Percentiles rank a stretch among this genome's conserved stretches.
Conservation (phyloP, 768 basidiomycete genomes). For the Termitomyces sp. region DNA sequence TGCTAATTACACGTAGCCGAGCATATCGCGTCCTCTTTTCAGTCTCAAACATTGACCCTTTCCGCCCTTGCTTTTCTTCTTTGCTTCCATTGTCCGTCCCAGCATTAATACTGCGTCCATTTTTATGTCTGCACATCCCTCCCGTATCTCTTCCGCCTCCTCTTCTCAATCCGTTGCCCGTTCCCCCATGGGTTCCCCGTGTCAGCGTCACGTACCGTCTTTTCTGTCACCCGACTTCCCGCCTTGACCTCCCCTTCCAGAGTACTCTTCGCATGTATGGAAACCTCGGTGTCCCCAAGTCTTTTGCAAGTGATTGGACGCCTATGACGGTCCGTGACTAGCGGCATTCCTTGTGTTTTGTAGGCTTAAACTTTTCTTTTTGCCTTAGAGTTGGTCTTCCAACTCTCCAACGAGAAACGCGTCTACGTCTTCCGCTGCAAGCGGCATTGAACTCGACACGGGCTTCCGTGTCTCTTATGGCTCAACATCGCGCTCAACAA, state of each 20-base stretch:
- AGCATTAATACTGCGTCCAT: constrained; percentile 8
- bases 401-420: constrained; percentile 50
- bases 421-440: constrained; percentile 55
- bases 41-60: constrained; percentile 22
- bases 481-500: constrained; percentile 35
- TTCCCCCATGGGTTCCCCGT: constrained; percentile 57
- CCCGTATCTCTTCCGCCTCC: constrained; percentile 66
- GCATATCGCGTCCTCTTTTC: constrained; percentile 19
- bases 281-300: constrained; percentile 40
- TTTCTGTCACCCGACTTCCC: not conserved
- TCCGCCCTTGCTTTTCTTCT: constrained; percentile 10
- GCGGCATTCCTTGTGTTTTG: not conserved
- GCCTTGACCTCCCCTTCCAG: constrained; percentile 17
- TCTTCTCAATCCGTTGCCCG: constrained; percentile 59
- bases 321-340: constrained; percentile 30
- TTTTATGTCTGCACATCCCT: constrained; percentile 37
- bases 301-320: constrained; percentile 5
- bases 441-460: constrained; percentile 44
- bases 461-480: constrained; percentile 39
- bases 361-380: constrained; percentile 15
- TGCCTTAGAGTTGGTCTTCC: constrained; percentile 48
- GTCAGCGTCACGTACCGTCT: constrained; percentile 44
- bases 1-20: constrained; percentile 8
- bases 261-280: constrained; percentile 32
- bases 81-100: constrained; percentile 17